These are phyloP conservation scores for Niebla homalea DNA, from an alignment of 495 filamentous ascomycete genomes.

Conservation along the genomic window DNA sequence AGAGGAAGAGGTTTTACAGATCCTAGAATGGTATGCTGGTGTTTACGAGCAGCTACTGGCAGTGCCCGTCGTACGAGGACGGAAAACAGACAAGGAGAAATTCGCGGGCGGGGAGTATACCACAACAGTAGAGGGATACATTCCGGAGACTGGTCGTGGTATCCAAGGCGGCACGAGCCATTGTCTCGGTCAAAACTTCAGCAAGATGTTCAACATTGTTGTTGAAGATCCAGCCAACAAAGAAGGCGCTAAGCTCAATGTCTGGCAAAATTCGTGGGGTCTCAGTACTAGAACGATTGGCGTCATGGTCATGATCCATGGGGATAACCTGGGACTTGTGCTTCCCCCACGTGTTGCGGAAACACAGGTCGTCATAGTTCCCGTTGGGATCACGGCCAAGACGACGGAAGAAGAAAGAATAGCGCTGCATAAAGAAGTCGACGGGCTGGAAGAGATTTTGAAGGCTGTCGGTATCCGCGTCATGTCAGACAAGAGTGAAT, in stretches of 20 bases:
- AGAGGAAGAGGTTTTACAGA: conserved; percentile 72
- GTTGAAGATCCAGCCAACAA: conserved; percentile 81
- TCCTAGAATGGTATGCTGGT: conserved; percentile 81
- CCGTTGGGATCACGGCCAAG: conserved; percentile 86
- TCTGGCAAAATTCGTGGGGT: conserved; percentile 99
- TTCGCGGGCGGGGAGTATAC: conserved; percentile 95
- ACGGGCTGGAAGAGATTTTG: conserved; percentile 50
- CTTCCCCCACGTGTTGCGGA: conserved; percentile 83
- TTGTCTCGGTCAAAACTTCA: conserved; percentile 92
- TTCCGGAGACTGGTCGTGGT: conserved; percentile 83
- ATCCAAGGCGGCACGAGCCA: conserved; percentile 94
- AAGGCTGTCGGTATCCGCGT: conserved; percentile 53
- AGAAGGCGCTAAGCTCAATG: conserved; percentile 61
- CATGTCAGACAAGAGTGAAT: conserved; percentile 68
- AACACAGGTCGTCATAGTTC: conserved; percentile 72
- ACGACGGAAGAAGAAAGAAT: conserved; percentile 62
- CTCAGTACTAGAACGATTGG: conserved; percentile 89
- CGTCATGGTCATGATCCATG: conserved; percentile 96
- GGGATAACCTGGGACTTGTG: conserved; percentile 86
- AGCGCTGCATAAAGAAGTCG: conserved; percentile 56
- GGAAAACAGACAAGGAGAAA: conserved; percentile 84
- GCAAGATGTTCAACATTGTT: conserved; percentile 94
- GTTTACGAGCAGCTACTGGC: conserved; percentile 89
- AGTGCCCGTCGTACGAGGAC: conserved; percentile 81
- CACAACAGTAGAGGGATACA: conserved; percentile 81